Evolutionary conservation across 768 basidiomycete genomes (phyloP), one percentile per base, ranked within the genome.

Genomic region (Suillus discolor): DNA sequence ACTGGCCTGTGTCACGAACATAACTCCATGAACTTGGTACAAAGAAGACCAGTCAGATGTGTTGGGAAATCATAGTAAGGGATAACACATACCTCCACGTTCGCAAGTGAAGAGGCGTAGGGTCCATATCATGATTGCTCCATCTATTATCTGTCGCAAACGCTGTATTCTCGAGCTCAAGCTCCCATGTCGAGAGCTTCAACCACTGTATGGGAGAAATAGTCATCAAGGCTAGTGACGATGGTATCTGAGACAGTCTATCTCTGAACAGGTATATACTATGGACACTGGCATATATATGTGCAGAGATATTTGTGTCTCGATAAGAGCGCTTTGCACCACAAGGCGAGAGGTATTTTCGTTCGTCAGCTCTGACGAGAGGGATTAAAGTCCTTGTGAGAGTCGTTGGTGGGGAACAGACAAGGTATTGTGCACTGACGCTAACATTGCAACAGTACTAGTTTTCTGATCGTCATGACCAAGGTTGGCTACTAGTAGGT

Each of bases 61-160:
- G 18, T 18, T 36, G 18, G 25, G 8, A 44, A 7, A 47, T 55
- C 20, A 28, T 28, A 23, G 49, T n/a, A 31, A 34, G 59, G 31
- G 4, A n/a, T 62, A 2, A 39, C 4, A 63, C 73, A 68, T 39
- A 73, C 34, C 82, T 80, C 91, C 91, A 93, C 2, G 89, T 92
- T 66, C 90, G 78, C 49, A 80, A 68, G 38, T 82, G 74, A 0
- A 79, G 81, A 41, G 89, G 87, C 9, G 90, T 89, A 4, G 90
- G 89, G 67, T 92, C 90, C 89, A 92, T 91, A 70, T 92, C 91
- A 68, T 84, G 84, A 75, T 93, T 93, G 67, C 80, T 82, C 89
- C 89, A 91, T 73, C 81, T 79, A 67, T 82, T 81, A 54, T 76
- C 83, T 9, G 87, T 83, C 5, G 87, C 90, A 70, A 89, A 87